Evolutionary conservation across 805 yeast genomes (phyloP).

Genomic region (Hanseniaspora jakobsenii): DNA sequence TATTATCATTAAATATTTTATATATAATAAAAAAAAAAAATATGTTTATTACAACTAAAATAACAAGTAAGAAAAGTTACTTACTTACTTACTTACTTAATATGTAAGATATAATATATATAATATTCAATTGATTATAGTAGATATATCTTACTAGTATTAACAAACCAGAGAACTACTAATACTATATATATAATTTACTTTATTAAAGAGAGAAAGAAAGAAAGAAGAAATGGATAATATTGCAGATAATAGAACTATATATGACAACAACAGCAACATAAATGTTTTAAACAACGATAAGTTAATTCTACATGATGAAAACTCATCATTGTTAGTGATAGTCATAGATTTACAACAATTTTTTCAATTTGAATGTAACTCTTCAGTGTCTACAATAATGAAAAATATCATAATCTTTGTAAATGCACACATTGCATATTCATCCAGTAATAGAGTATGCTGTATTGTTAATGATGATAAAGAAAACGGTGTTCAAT

Average conservation of each 20-base stretch:
- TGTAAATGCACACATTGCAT: constrained; percentile 76
- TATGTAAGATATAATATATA: too few relatives aligned
- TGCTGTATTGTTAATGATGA: constrained; percentile 15
- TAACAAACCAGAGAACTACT: background rate
- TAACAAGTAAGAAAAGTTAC: too few relatives aligned
- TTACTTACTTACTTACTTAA: too few relatives aligned
- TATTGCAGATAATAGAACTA: constrained; percentile 11
- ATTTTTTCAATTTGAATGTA: constrained; percentile 5
- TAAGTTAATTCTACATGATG: constrained; percentile 7
- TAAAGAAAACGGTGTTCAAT: constrained; percentile 20
- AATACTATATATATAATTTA: background rate
- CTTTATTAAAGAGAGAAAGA: too few relatives aligned
- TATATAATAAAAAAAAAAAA: too few relatives aligned
- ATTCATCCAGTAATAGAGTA: constrained; percentile 73
- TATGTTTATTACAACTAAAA: too few relatives aligned
- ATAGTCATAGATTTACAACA: constrained; percentile 8
- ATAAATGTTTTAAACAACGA: constrained; percentile 10
- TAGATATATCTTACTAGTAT: too few relatives aligned
- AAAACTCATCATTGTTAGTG: constrained; percentile 8
- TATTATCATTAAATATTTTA: too few relatives aligned
- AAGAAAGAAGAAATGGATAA: too few relatives aligned
- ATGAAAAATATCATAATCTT: constrained; percentile 38
- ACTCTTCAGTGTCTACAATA: background rate
- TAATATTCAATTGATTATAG: too few relatives aligned
- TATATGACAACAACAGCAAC: constrained; percentile 3